Conservation (phyloP, 371 early-diverging fungal genomes). For the Rhizopus arrhizus region DNA sequence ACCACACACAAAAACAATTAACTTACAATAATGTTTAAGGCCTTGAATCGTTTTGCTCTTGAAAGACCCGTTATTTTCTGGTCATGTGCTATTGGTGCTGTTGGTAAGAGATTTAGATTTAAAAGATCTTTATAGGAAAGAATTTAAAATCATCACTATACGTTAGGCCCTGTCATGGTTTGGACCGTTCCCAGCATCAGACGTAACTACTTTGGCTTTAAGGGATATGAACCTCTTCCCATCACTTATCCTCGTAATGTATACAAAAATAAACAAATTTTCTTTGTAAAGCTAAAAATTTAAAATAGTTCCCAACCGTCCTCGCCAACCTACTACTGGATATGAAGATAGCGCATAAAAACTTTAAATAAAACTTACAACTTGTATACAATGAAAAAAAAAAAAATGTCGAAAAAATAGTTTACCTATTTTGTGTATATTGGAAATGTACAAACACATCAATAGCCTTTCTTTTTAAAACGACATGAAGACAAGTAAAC, state of each 20-base stretch:
- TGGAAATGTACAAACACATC: neutral
- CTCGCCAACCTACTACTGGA: conserved; percentile 50
- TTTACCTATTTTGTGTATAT: no score
- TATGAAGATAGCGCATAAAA: conserved; percentile 42
- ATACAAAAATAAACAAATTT: neutral
- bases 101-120: conserved; percentile 31
- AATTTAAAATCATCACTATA: conserved; percentile 2
- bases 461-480: no score
- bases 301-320: conserved; percentile 43
- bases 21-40: conserved; percentile 28
- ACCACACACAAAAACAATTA: conserved; percentile 1
- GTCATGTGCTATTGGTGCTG: conserved; percentile 48
- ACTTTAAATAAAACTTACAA: neutral
- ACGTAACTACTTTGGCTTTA: conserved; percentile 54
- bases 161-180: conserved; percentile 52
- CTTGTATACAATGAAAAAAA: neutral
- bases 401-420: conserved; percentile 12
- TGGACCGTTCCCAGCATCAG: conserved; percentile 50
- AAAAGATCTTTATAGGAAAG: neutral
- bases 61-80: conserved; percentile 49
- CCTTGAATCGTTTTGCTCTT: conserved; percentile 45
- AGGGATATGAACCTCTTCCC: conserved; percentile 46
- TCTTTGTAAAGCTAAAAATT: neutral
- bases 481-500: neutral
- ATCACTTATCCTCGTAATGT: conserved; percentile 49